Evolutionary conservation across 2,329 filamentous ascomycete genomes (phyloP), one percentile per base, ranked within the genome.

Genomic region (Alternaria gansuensis): DNA sequence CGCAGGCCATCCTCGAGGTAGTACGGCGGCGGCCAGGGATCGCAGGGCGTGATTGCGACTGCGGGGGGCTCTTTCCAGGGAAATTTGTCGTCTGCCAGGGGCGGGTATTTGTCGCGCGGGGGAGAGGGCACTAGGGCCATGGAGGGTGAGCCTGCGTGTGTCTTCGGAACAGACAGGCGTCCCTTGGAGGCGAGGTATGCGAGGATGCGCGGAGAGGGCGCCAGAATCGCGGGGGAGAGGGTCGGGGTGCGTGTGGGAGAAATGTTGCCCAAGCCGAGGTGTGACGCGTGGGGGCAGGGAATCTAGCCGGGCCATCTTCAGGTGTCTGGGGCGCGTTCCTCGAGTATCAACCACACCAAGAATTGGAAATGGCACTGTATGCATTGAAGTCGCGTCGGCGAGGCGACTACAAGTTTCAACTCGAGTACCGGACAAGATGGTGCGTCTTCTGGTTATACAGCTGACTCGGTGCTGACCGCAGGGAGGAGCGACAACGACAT

Each of bases 351-450:
- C 5, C 5, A 24, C 54, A 3, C 43, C 9, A 2, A 2, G 7
- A 13, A 8, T 2, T 8, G 49, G 46, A 45, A 10, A 76, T 77
- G 74, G 70, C 70, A 24, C 49, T 66, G 11, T 62, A 70, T 29
- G 49, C 65, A 23, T 57, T 75, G 45, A 93, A 91, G 78, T 80
- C 80, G 61, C 86, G 90, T 46, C 84, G 79, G 45, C 85, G 91
- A 61, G 80, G 80, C 37, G 91, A 97, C 78, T 97, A 97, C 78
- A 83, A 83, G 46, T 96, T 89, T 75, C 81, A 88, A 40, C 84
- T 94, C 28, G 90, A 95, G 65, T 96, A 96, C 75, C 84, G 92
- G 56, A 96, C 93, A 60, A 81, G 93, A 87, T 97, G 93, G 93
- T 93, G 70, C n/a, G 62, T 29, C n/a, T 24, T 24, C 28, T 36